A percentile compares a stretch with the other conserved stretches of the same genome.
Conservation (phyloP, 2,329 filamentous ascomycete genomes). For the Macrophomina phaseolina region DNA sequence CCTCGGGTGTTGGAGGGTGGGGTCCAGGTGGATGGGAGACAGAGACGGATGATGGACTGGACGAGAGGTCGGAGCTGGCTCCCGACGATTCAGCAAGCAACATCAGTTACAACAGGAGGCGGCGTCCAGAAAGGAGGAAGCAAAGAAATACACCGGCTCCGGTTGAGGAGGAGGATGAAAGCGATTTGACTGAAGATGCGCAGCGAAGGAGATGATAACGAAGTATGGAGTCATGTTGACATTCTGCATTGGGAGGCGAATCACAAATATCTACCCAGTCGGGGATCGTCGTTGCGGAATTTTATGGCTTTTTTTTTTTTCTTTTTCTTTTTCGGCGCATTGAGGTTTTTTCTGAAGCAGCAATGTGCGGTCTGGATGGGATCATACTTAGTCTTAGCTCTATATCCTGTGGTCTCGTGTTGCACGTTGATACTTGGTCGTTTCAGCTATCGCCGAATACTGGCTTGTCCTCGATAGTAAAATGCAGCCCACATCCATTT, state of each 20-base stretch:
- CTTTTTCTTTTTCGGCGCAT: not conserved
- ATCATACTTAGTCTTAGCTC: conserved; percentile 12
- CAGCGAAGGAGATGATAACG: conserved; percentile 1
- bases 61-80: conserved; percentile 61
- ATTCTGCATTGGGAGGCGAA: conserved; percentile 22
- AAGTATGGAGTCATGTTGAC: not conserved
- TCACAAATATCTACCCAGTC: not conserved
- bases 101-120: conserved; percentile 72
- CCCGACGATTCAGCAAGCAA: conserved; percentile 84
- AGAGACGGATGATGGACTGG: conserved; percentile 39
- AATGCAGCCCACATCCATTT: not conserved
- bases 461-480: conserved; percentile 15
- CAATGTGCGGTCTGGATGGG: not conserved
- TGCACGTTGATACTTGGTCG: not conserved
- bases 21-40: conserved; percentile 36
- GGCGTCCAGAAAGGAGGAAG: conserved; percentile 69
- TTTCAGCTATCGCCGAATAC: conserved; percentile 8
- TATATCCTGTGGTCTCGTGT: conserved; percentile 22
- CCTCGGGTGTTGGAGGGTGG: conserved; percentile 46
- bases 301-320: not conserved
- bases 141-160: conserved; percentile 74
- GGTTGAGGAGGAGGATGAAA: conserved; percentile 71
- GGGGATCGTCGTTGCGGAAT: not conserved
- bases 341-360: not conserved
- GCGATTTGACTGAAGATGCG: conserved; percentile 22